A percentile compares a stretch with the other conserved stretches of the same genome.
Conservation (phyloP, 805 yeast species). For the Nakazawaea populi region DNA sequence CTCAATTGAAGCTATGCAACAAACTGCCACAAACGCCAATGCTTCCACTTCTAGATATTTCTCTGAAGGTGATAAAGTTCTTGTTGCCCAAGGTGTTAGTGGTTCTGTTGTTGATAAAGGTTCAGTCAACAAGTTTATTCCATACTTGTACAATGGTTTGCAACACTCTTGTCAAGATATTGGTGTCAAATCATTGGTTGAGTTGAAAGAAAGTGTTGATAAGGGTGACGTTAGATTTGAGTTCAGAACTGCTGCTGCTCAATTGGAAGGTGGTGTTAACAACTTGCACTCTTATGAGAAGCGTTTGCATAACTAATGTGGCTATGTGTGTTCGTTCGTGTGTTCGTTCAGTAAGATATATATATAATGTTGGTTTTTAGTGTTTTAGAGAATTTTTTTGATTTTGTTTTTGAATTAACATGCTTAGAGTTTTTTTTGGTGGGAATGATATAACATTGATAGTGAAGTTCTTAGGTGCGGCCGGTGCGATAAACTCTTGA, state of each 20-base stretch:
- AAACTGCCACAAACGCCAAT: constrained; percentile 80
- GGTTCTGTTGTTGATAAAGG: constrained; percentile 98
- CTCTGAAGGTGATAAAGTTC: constrained; percentile 90
- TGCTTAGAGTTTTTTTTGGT: no score
- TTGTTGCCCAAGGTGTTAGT: constrained; percentile 98
- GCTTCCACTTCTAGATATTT: constrained; percentile 98
- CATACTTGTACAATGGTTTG: constrained; percentile 90
- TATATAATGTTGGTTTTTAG: not conserved
- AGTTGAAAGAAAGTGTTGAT: constrained; percentile 59
- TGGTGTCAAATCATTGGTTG: constrained; percentile 67
- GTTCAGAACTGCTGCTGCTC: constrained; percentile 97
- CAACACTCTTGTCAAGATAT: constrained; percentile 99
- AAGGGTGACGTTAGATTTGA: constrained; percentile 83
- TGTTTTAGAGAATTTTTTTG: not conserved
- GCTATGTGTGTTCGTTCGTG: not conserved
- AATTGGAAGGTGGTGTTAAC: constrained; percentile 97
- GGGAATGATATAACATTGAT: no score
- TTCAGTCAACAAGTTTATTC: constrained; percentile 86
- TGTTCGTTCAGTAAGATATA: no score
- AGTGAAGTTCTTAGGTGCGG: no score
- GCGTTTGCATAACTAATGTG: constrained; percentile 77
- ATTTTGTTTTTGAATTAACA: no score
- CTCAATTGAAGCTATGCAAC: constrained; percentile 97
- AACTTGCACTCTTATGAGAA: constrained; percentile 96
- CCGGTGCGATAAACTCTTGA: no score